These are phyloP conservation scores for Cyclospora cayetanensis DNA, from an alignment of 169 alveolate genomes.

Conservation along the genomic window DNA sequence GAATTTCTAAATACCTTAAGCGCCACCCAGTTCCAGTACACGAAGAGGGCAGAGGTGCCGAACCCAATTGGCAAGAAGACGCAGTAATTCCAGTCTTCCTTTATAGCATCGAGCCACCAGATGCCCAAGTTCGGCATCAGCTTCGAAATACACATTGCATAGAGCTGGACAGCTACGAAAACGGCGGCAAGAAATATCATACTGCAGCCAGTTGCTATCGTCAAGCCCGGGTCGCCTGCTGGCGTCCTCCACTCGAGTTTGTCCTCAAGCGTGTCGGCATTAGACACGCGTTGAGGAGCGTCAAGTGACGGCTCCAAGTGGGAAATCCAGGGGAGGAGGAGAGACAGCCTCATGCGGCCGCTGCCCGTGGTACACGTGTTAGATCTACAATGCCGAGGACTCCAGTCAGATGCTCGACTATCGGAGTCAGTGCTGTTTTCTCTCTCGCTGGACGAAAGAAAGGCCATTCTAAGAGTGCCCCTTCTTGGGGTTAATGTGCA, in stretches of 20 bases:
- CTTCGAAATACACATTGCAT: neutral
- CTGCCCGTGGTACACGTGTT: no score
- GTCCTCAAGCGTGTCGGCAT: no score
- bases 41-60: neutral
- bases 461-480: no score
- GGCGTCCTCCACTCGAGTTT: neutral
- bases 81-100: neutral
- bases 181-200: neutral
- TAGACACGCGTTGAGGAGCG: no score
- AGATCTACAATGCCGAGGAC: no score
- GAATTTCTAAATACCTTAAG: neutral
- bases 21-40: constrained; percentile 25
- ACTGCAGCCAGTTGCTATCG: neutral
- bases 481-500: no score
- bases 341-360: no score
- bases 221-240: neutral
- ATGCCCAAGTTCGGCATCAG: neutral
- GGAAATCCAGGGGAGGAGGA: no score
- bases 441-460: no score
- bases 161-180: neutral
- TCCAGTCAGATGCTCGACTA: no score
- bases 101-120: constrained; percentile 11
- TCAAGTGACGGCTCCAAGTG: no score
- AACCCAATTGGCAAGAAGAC: neutral
- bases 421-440: no score